phyloP scores from a whole-genome alignment of 768 basidiomycete genomes.

The Pulveroboletus frians region DNA sequence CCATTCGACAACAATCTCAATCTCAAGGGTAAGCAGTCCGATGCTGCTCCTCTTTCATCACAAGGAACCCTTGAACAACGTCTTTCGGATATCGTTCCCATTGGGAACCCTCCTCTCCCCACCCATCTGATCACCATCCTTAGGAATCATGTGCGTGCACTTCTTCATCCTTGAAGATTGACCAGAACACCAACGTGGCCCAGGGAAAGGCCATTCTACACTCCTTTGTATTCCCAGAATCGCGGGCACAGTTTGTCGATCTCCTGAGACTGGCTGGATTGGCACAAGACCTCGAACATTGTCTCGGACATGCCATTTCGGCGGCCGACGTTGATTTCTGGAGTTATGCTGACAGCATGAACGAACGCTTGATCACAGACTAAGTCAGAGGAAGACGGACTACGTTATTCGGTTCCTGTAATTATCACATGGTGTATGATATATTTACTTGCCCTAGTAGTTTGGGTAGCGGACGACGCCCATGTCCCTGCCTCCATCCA shows the following conservation, averaged over 20 bases:
- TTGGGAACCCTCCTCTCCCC: conserved; percentile 26
- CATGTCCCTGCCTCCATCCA: background rate
- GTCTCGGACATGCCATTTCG: conserved; percentile 26
- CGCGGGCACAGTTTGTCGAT: conserved; percentile 60
- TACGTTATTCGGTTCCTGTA: background rate
- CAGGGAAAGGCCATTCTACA: conserved; percentile 55
- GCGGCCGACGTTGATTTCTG: conserved; percentile 56
- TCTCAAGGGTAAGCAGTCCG: conserved; percentile 43
- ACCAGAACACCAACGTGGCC: conserved; percentile 8
- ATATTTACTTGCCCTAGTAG: background rate
- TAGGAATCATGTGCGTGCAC: conserved; percentile 51
- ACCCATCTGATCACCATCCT: conserved; percentile 50
- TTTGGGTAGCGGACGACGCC: conserved; percentile 4
- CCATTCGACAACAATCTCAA: conserved; percentile 28
- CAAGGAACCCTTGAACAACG: conserved; percentile 4
- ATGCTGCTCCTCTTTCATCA: conserved; percentile 12
- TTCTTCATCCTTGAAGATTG: background rate
- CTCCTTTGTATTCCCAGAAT: conserved; percentile 70
- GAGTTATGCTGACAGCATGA: conserved; percentile 46
- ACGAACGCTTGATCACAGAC: background rate
- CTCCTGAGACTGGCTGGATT: conserved; percentile 48
- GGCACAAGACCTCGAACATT: conserved; percentile 24
- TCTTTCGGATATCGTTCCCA: conserved; percentile 8
- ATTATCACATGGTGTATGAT: conserved; percentile 5
- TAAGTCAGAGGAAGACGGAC: background rate